Base-by-base conservation (phyloP, 768 basidiomycete genomes). In the Hydnomerulius pinastri region DNA sequence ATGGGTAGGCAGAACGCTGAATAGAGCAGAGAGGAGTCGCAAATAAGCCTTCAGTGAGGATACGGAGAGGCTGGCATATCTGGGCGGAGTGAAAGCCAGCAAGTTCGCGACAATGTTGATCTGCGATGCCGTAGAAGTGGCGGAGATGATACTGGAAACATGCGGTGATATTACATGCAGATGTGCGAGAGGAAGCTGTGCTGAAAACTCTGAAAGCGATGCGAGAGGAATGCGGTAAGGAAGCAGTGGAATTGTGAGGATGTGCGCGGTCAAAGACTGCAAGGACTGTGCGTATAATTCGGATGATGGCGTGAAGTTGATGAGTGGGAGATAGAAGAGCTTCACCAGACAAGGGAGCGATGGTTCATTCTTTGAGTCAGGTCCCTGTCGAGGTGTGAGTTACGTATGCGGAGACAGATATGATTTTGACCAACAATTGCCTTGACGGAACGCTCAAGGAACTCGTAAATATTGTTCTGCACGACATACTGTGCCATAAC, bases 41-140 rank as follows among this genome's bases (percentile, higher is more conserved):
- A 90, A 69, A 53, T 87, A 89, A 6, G 74, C 68, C 17, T 63
- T 66, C 13, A 90, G 62, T 3, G 82, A 72, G 1, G 71, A 50
- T 3, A 71, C 55, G 0, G 76, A 67, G 11, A 89, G 70, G 6
- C 66, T 65, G 9, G 75, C 55, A 61, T 91, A 87, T 36, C 85
- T 77, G 2, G 86, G 81, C 1, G 81, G 72, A 10, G 76, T 75
- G 62, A 94, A 86, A 23, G 81, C 75, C 45, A 81, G 67, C 11
- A 91, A 67, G 59, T 92, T 95, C 1, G 90, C 86, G 6, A 90
- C 59, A 4, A 94, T 76, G 60, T 93, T 81, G 37, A 85, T 56
- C 12, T 63, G 70, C 1, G 59, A 58, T 10, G 64, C 58, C n/a
- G 69, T 53, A 35, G 75, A 66, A 6, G 61, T 54, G 7, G 62